Conservation (phyloP, 2,329 filamentous ascomycete genomes). For the Epichloe scottii region DNA sequence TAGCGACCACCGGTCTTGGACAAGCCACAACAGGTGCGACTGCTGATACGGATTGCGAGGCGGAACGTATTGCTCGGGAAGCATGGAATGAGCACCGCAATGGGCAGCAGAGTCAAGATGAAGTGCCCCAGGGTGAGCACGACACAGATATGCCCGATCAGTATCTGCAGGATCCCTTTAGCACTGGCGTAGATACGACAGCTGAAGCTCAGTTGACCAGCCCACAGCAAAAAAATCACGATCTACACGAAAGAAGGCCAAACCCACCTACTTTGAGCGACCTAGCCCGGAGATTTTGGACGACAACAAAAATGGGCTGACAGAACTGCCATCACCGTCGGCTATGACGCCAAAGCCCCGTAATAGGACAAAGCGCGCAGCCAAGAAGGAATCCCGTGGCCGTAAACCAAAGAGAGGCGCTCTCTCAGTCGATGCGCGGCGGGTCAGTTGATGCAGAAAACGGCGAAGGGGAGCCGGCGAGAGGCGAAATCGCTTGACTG, state of each 20-base stretch:
- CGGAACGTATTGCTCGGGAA: conserved; percentile 20
- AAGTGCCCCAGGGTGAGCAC: conserved; percentile 3
- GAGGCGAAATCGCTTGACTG: conserved; percentile 14
- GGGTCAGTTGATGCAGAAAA: conserved; percentile 11
- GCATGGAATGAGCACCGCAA: conserved; percentile 23
- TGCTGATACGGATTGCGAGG: conserved; percentile 11
- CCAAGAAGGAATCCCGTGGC: conserved; percentile 13
- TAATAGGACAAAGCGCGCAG: conserved; percentile 16
- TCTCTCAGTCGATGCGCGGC: conserved; percentile 13
- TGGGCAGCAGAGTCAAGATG: conserved; percentile 12
- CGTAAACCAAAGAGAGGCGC: conserved; percentile 8
- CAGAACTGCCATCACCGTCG: conserved; percentile 21
- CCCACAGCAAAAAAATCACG: conserved; percentile 14
- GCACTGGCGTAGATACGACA: conserved; percentile 1
- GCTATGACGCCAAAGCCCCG: conserved; percentile 19
- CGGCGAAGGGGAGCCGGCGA: conserved; percentile 7
- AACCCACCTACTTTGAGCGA: conserved; percentile 32
- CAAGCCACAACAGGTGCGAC: background rate
- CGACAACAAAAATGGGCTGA: conserved; percentile 8
- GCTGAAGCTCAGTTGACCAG: conserved; percentile 3
- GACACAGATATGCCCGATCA: conserved; percentile 4
- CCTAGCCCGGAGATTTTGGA: conserved; percentile 10
- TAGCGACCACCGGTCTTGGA: background rate
- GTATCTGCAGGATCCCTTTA: conserved; percentile 4
- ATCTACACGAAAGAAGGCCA: conserved; percentile 33